Evolutionary conservation across 257 asterid species (phyloP).

Genomic region (Scutellaria minor): DNA sequence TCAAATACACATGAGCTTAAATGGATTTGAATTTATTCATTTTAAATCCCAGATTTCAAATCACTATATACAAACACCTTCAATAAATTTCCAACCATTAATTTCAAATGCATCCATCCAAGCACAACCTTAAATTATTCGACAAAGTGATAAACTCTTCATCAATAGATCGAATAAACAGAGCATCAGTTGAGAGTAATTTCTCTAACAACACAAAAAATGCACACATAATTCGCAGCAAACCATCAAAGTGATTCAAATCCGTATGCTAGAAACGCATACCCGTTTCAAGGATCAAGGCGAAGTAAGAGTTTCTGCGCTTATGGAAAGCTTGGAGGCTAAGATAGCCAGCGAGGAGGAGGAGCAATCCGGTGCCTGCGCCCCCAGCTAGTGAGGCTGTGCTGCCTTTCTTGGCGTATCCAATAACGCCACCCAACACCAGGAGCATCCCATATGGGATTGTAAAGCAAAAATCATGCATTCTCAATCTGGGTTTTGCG

Average conservation of each 20-base stretch:
- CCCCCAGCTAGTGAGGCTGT: constrained; percentile 88
- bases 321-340: constrained; percentile 89
- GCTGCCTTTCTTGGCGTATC: constrained; percentile 83
- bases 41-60: too few relatives aligned
- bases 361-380: constrained; percentile 69
- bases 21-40: too few relatives aligned
- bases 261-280: background rate
- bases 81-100: too few relatives aligned
- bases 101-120: too few relatives aligned
- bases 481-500: constrained; percentile 36
- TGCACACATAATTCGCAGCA: background rate
- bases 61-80: too few relatives aligned
- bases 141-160: background rate
- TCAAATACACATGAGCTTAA: too few relatives aligned
- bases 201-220: background rate
- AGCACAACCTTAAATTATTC: too few relatives aligned
- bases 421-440: constrained; percentile 81
- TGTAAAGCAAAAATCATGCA: constrained; percentile 99
- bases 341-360: constrained; percentile 86
- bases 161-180: constrained; percentile 31
- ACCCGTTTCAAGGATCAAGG: constrained; percentile 84
- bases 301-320: constrained; percentile 77
- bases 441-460: constrained; percentile 88
- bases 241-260: constrained; percentile 7
- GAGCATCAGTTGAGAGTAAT: background rate